phyloP scores from a whole-genome alignment of 257 asterid genomes.

The Nicotiana tabacum region DNA sequence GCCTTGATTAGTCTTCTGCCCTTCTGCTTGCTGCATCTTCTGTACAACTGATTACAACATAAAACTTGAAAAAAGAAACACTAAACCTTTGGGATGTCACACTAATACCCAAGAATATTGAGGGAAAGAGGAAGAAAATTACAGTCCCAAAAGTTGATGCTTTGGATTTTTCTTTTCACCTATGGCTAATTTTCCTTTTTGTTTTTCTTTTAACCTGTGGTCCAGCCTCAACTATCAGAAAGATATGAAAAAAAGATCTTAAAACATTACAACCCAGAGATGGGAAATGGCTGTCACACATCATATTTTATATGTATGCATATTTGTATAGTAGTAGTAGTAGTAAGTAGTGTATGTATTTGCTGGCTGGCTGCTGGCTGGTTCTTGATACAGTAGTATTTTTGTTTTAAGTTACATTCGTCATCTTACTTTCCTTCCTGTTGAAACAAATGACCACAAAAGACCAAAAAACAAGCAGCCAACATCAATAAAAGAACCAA shows the following conservation, averaged over 20 bases:
- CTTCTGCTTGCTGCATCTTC: constrained; percentile 4
- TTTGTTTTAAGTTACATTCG: constrained; percentile 7
- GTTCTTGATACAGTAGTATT: neutral
- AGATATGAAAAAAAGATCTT: constrained; percentile 28
- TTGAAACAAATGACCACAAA: constrained; percentile 15
- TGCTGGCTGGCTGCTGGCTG: constrained; percentile 14
- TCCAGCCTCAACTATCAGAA: constrained; percentile 39
- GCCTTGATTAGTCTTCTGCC: constrained; percentile 3
- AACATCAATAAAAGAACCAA: constrained; percentile 23
- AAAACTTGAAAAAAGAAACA: neutral
- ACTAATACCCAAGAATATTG: constrained; percentile 4
- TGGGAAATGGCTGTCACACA: constrained; percentile 42
- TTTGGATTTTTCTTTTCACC: constrained; percentile 2
- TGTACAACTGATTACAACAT: constrained; percentile 3
- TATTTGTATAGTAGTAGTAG: constrained; percentile 36
- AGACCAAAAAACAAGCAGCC: constrained; percentile 27
- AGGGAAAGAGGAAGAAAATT: constrained; percentile 5
- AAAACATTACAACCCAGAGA: constrained; percentile 32
- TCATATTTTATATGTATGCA: constrained; percentile 42
- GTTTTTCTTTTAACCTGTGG: constrained; percentile 25
- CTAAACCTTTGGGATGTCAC: constrained; percentile 1
- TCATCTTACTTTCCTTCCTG: constrained; percentile 31
- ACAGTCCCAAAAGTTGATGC: neutral
- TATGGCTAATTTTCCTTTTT: constrained; percentile 11
- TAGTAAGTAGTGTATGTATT: constrained; percentile 24